A percentile compares a stretch with the other conserved stretches of the same genome.
Conservation (phyloP, 192 early-diverging fungal species). For the Chytriomyces confervae region DNA sequence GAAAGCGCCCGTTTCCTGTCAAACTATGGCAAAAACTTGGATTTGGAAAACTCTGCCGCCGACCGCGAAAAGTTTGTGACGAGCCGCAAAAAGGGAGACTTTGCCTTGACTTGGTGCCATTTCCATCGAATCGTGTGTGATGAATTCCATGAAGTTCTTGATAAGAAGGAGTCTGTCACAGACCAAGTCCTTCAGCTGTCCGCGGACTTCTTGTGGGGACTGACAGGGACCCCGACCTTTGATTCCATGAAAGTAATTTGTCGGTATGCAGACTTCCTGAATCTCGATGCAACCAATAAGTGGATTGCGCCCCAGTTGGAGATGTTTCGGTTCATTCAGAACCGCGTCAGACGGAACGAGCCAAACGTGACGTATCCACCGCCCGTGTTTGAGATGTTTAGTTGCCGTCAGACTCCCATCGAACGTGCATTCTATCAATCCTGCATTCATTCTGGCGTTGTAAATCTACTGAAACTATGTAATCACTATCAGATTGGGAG, state of each 20-base stretch:
- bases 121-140: conserved; percentile 25
- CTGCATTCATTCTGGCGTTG: neutral
- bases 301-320: neutral
- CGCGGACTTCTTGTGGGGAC: conserved; percentile 2
- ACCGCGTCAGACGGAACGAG: conserved; percentile 22
- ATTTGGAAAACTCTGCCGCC: neutral
- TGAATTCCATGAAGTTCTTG: conserved; percentile 24
- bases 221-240: conserved; percentile 1
- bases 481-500: conserved; percentile 28
- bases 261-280: conserved; percentile 6
- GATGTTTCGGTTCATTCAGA: conserved; percentile 3
- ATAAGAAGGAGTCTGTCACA: neutral
- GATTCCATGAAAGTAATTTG: neutral
- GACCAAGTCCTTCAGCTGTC: neutral
- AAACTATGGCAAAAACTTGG: neutral
- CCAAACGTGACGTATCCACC: conserved; percentile 13
- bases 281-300: neutral
- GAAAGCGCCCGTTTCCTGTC: neutral
- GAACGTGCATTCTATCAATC: conserved; percentile 14
- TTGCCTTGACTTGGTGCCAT: conserved; percentile 19
- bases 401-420: conserved; percentile 1
- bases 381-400: neutral
- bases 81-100: neutral
- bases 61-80: neutral
- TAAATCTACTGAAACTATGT: conserved; percentile 4